These are phyloP conservation scores for Naganishia albida DNA, from an alignment of 1,284 basidiomycete species.

Conservation along the genomic window DNA sequence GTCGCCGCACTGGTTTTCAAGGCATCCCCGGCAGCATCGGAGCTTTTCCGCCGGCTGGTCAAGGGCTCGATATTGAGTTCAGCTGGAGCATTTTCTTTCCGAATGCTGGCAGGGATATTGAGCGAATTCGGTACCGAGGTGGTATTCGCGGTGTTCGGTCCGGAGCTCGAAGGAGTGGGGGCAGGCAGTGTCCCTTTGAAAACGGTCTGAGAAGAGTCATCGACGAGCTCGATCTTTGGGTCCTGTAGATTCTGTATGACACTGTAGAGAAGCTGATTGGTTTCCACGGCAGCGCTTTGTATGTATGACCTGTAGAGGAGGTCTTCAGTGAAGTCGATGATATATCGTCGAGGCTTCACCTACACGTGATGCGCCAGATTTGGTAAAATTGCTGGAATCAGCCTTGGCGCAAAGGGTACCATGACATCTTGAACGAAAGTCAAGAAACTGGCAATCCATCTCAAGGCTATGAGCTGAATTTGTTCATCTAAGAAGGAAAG, in stretches of 20 bases:
- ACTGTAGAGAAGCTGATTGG: slow-evolving; percentile 79
- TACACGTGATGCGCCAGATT: slow-evolving; percentile 86
- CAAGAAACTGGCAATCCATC: slow-evolving; percentile 91
- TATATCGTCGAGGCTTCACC: background rate
- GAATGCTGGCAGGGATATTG: slow-evolving; percentile 12
- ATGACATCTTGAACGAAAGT: slow-evolving; percentile 86
- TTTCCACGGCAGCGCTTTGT: slow-evolving; percentile 78
- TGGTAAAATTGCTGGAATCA: slow-evolving; percentile 88
- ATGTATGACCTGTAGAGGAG: slow-evolving; percentile 64
- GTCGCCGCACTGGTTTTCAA: slow-evolving; percentile 13
- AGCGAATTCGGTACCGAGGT: slow-evolving; percentile 14
- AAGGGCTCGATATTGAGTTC: slow-evolving; percentile 4
- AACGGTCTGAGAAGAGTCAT: slow-evolving; percentile 27
- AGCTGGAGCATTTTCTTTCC: slow-evolving; percentile 7
- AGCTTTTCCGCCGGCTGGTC: slow-evolving; percentile 20
- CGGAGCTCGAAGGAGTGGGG: slow-evolving; percentile 32
- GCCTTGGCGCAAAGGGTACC: slow-evolving; percentile 88
- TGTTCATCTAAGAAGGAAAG: slow-evolving; percentile 67
- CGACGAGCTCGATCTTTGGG: slow-evolving; percentile 45
- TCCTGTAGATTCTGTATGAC: slow-evolving; percentile 84
- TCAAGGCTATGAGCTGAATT: slow-evolving; percentile 81
- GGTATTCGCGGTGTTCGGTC: background rate
- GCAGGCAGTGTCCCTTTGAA: slow-evolving; percentile 28
- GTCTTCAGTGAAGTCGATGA: background rate
- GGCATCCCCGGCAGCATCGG: slow-evolving; percentile 12